These are phyloP conservation scores for Alloteropsis semialata DNA, from an alignment of 176 grass and related monocot genomes.

Conservation along the genomic window DNA sequence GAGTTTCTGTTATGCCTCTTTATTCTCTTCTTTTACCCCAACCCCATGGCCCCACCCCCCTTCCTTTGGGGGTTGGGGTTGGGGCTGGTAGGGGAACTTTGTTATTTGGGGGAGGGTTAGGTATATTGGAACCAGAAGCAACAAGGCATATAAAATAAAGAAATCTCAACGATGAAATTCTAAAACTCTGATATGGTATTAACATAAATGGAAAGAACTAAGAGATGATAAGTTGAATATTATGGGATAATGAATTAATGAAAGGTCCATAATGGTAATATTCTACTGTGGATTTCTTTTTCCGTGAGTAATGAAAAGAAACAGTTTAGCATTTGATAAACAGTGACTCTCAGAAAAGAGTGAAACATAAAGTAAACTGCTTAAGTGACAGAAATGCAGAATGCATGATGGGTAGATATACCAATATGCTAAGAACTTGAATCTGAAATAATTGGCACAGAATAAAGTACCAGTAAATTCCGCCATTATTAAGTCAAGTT, in stretches of 20 bases:
- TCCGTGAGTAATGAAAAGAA: background rate
- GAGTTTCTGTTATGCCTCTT: no score
- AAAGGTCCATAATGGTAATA: background rate
- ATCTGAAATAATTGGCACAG: conserved; percentile 1
- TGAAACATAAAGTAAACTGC: conserved; percentile 6
- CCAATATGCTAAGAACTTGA: conserved; percentile 26
- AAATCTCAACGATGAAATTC: background rate
- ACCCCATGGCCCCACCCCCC: no score
- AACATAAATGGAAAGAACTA: background rate
- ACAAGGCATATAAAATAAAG: background rate
- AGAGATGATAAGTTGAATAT: background rate
- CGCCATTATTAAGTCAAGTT: conserved; percentile 90
- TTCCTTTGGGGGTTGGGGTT: no score
- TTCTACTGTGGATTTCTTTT: background rate
- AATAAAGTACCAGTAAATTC: conserved; percentile 79
- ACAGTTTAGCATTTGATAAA: background rate
- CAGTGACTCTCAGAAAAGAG: background rate
- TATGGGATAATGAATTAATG: background rate
- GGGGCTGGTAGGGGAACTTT: no score
- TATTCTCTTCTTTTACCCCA: no score
- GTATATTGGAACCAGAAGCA: background rate
- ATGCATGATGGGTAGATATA: background rate
- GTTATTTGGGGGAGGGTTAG: no score
- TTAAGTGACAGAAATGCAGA: conserved; percentile 21
- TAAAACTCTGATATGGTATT: background rate